Evolutionary conservation across 2,329 filamentous ascomycete genomes (phyloP).

Genomic region (Cryphonectria carpinicola): DNA sequence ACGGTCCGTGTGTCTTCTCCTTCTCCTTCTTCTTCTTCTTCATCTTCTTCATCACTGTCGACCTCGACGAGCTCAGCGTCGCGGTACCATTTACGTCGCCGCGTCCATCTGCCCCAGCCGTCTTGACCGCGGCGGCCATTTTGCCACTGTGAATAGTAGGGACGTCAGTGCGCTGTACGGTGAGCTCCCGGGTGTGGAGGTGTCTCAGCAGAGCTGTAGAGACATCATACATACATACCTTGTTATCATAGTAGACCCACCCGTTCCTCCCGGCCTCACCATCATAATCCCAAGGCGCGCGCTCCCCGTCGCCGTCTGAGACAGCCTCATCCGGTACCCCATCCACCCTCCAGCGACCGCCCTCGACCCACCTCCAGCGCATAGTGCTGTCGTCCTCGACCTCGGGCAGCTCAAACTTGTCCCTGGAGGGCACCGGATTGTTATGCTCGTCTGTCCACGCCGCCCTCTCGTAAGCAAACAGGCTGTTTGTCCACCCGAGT

Average conservation of each 20-base stretch:
- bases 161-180: not conserved
- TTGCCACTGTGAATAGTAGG: conserved; percentile 68
- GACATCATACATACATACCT: conserved; percentile 57
- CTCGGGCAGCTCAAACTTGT: conserved; percentile 66
- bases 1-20: conserved; percentile 37
- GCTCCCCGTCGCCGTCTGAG: conserved; percentile 40
- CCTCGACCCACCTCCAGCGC: conserved; percentile 78
- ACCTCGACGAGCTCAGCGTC: conserved; percentile 93
- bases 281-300: conserved; percentile 54
- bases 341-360: conserved; percentile 85
- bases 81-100: conserved; percentile 92
- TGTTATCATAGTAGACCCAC: conserved; percentile 98
- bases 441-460: conserved; percentile 97
- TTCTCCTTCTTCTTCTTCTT: conserved; percentile 36
- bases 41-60: conserved; percentile 40
- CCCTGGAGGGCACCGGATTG: conserved; percentile 75
- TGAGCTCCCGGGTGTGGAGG: not conserved
- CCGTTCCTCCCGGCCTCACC: conserved; percentile 69
- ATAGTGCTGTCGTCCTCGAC: conserved; percentile 63
- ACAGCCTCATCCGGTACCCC: conserved; percentile 62
- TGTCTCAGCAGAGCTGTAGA: conserved; percentile 9
- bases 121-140: conserved; percentile 83
- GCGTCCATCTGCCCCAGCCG: conserved; percentile 92
- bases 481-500: conserved; percentile 88
- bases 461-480: conserved; percentile 87